Percentiles rank a stretch among this genome's conserved stretches.
These are phyloP conservation scores for Pseudogymnoascus sp. DNA, from an alignment of 2,329 filamentous ascomycete genomes.

Conservation along the genomic window DNA sequence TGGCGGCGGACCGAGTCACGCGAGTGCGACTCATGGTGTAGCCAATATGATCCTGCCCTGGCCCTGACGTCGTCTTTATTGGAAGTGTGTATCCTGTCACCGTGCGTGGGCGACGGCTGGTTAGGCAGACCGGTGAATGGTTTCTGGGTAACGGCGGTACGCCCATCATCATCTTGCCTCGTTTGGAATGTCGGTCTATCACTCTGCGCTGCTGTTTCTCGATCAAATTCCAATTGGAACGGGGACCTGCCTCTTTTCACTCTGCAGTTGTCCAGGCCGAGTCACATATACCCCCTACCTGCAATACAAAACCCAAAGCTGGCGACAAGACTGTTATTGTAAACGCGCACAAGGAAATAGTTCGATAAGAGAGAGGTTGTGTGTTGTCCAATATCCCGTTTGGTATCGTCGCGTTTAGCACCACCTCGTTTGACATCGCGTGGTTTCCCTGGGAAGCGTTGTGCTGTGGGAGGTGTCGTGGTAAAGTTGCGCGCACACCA, in stretches of 20 bases:
- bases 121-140: not conserved
- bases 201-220: not conserved
- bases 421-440: not conserved
- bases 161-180: not conserved
- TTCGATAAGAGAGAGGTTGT: not conserved
- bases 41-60: not conserved
- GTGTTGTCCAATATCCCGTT: not conserved
- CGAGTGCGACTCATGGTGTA: constrained; percentile 6
- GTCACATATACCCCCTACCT: constrained; percentile 1
- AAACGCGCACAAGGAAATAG: not conserved
- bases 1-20: constrained; percentile 3
- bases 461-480: not conserved
- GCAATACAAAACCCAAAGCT: not conserved
- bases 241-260: not conserved
- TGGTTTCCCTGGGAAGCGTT: not conserved
- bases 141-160: not conserved
- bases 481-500: not conserved
- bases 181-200: constrained; percentile 2
- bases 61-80: not conserved
- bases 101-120: not conserved
- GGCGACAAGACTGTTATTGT: not conserved
- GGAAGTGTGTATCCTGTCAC: not conserved
- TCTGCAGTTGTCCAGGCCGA: constrained; percentile 3
- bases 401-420: constrained; percentile 1
- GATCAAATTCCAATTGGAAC: not conserved